Evolutionary conservation across 257 asterid genomes (phyloP).

Genomic region (Ilex asprella): DNA sequence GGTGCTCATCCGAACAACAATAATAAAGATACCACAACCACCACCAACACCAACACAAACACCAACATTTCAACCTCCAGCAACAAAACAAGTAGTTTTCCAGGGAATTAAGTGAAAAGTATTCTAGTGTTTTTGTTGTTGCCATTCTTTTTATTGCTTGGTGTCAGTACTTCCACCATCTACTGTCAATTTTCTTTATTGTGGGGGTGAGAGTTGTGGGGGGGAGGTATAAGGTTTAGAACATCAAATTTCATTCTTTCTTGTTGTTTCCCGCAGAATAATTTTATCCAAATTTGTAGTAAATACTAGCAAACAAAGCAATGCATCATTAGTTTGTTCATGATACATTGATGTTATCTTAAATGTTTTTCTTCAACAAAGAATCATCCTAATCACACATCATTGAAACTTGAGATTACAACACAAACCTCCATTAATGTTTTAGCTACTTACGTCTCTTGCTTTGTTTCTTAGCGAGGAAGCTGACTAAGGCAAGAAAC

Average conservation of each 20-base stretch:
- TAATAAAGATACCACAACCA: slow-evolving; percentile 1
- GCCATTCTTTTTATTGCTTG: slow-evolving; percentile 2
- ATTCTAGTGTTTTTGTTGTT: background rate
- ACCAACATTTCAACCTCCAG: slow-evolving; percentile 19
- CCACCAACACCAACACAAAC: slow-evolving; percentile 4
- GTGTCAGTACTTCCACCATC: background rate
- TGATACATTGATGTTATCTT: too few relatives aligned
- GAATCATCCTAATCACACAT: too few relatives aligned
- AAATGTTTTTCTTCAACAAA: too few relatives aligned
- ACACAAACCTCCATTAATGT: too few relatives aligned
- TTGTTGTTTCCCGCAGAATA: slow-evolving; percentile 5
- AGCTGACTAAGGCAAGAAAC: background rate
- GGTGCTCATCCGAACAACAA: slow-evolving; percentile 36
- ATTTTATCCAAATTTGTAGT: background rate
- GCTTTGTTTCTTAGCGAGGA: too few relatives aligned
- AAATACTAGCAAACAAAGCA: slow-evolving; percentile 1
- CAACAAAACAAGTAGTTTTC: slow-evolving; percentile 29
- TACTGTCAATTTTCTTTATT: background rate
- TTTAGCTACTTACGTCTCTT: too few relatives aligned
- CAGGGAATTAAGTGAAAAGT: slow-evolving; percentile 25
- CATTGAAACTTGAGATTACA: too few relatives aligned
- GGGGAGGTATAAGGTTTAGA: slow-evolving; percentile 10
- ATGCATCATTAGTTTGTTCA: background rate
- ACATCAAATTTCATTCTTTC: slow-evolving; percentile 1
- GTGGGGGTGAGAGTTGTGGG: too few relatives aligned